phyloP scores from a whole-genome alignment of 495 filamentous ascomycete genomes.

The Endocarpon pusillum region DNA sequence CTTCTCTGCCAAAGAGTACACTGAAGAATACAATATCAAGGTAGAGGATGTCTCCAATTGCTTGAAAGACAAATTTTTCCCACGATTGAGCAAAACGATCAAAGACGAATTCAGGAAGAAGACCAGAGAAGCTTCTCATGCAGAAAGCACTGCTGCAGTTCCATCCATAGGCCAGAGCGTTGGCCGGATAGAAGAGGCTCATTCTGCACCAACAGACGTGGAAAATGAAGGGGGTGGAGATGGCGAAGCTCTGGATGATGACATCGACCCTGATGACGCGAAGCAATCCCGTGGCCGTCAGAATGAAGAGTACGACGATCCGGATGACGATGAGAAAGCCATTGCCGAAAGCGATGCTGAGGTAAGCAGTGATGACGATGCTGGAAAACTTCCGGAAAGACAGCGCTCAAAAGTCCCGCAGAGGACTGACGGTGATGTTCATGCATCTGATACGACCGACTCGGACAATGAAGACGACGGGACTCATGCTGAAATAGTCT shows the following conservation, averaged over 20 bases:
- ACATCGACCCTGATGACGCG: slow-evolving; percentile 72
- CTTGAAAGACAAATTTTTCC: slow-evolving; percentile 66
- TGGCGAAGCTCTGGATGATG: slow-evolving; percentile 53
- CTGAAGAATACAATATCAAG: slow-evolving; percentile 64
- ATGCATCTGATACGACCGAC: slow-evolving; percentile 18
- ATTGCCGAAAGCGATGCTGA: slow-evolving; percentile 43
- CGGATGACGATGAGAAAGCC: slow-evolving; percentile 77
- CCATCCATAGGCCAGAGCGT: slow-evolving; percentile 68
- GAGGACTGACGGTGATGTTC: slow-evolving; percentile 18
- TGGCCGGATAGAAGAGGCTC: slow-evolving; percentile 46
- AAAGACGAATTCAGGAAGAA: slow-evolving; percentile 68
- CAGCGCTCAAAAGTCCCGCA: background rate
- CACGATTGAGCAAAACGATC: slow-evolving; percentile 45
- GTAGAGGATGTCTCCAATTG: slow-evolving; percentile 57
- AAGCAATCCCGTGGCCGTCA: slow-evolving; percentile 58
- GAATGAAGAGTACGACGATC: slow-evolving; percentile 77
- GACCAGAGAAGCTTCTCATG: slow-evolving; percentile 41
- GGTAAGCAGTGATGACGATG: slow-evolving; percentile 24
- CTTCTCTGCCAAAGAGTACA: slow-evolving; percentile 72
- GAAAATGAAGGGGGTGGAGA: slow-evolving; percentile 33
- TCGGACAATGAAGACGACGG: slow-evolving; percentile 23
- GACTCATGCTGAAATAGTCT: slow-evolving; percentile 33
- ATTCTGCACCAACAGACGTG: slow-evolving; percentile 19
- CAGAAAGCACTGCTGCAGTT: slow-evolving; percentile 43
- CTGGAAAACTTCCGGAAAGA: slow-evolving; percentile 4